Conservation (phyloP, 2,329 filamentous ascomycete genomes). For the Colletotrichum tropicale region DNA sequence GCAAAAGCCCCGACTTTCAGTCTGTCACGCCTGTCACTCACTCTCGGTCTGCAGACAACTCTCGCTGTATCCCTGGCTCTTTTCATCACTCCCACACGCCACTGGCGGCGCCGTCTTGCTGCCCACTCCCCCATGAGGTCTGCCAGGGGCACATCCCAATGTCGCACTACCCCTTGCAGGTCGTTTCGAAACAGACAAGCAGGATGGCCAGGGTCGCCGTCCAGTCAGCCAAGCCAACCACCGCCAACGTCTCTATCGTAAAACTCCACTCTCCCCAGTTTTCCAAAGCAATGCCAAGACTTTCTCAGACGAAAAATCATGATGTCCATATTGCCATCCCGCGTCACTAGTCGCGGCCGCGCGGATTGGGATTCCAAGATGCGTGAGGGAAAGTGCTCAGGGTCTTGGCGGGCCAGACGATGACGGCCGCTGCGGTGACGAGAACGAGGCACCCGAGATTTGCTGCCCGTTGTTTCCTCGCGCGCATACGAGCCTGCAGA, state of each 20-base stretch:
- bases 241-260: background rate
- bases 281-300: constrained; percentile 17
- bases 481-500: background rate
- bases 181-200: constrained; percentile 13
- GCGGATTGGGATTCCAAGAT: background rate
- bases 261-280: constrained; percentile 4
- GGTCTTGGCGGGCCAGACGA: background rate
- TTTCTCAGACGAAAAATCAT: constrained; percentile 1
- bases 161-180: background rate
- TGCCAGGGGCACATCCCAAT: background rate
- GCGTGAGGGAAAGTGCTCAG: background rate
- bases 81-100: background rate
- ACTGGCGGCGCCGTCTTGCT: background rate
- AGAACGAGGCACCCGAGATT: background rate
- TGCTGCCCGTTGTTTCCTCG: background rate
- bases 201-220: background rate
- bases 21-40: background rate
- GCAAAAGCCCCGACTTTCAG: background rate
- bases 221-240: constrained; percentile 7
- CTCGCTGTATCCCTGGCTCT: background rate
- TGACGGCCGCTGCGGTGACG: background rate
- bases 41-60: background rate
- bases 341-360: background rate
- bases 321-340: background rate
- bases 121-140: background rate